Percentiles rank a stretch among this genome's conserved stretches.
Conservation (phyloP, 164 flowering plant genomes). For the Vitis cinerea region DNA sequence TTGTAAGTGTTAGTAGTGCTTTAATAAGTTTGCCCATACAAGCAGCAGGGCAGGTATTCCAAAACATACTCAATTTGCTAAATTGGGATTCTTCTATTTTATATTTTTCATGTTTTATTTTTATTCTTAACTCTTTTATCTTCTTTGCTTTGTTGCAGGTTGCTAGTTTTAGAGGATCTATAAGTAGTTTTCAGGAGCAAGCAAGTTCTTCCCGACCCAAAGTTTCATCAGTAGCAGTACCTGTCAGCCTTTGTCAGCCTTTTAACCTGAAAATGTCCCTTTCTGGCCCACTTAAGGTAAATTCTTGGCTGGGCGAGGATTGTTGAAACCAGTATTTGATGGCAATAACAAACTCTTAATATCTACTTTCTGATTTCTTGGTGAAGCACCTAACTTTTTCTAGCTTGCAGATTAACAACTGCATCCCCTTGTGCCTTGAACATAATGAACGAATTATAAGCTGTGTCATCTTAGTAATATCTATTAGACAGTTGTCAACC, state of each 20-base stretch:
- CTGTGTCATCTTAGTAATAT: background rate
- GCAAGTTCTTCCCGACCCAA: slow-evolving; percentile 59
- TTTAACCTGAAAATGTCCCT: slow-evolving; percentile 59
- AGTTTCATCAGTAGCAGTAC: slow-evolving; percentile 59
- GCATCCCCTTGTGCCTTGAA: background rate
- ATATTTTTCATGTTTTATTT: background rate
- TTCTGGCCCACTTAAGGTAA: slow-evolving; percentile 77
- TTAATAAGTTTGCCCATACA: too few relatives aligned
- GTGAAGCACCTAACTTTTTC: background rate
- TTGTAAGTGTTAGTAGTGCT: too few relatives aligned
- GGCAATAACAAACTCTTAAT: background rate
- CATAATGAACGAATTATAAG: background rate
- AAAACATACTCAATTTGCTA: too few relatives aligned
- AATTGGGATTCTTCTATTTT: too few relatives aligned
- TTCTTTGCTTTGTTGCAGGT: slow-evolving; percentile 50
- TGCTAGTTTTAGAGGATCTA: slow-evolving; percentile 82
- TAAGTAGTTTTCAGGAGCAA: slow-evolving; percentile 92
- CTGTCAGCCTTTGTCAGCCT: slow-evolving; percentile 65
- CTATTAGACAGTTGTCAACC: background rate
- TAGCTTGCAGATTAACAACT: background rate
- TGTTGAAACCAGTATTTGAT: background rate
- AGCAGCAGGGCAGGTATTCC: too few relatives aligned
- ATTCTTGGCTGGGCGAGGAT: slow-evolving; percentile 4
- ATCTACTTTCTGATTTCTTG: background rate
- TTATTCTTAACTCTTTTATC: background rate